Percentiles rank a stretch among this genome's conserved stretches.
Evolutionary conservation across 1,284 basidiomycete genomes (phyloP).

Genomic region (Cryptococcus floricola): DNA sequence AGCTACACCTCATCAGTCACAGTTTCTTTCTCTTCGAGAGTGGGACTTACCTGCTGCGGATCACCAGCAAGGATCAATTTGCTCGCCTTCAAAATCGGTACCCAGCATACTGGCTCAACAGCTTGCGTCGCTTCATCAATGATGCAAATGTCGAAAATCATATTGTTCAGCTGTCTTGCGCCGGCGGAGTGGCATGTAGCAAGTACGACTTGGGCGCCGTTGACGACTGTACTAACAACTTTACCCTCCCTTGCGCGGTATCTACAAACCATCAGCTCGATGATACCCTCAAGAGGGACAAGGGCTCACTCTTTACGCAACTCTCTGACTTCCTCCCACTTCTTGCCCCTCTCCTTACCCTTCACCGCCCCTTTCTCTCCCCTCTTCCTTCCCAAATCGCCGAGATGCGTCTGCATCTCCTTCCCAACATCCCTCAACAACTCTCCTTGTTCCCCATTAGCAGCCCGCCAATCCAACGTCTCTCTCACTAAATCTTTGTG

Average conservation of each 20-base stretch:
- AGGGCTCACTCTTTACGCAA: conserved; percentile 76
- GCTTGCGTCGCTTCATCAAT: conserved; percentile 97
- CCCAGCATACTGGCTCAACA: conserved; percentile 94
- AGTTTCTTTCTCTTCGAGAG: background rate
- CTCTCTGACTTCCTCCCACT: conserved; percentile 87
- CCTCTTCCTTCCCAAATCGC: conserved; percentile 69
- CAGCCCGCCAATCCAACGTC: conserved; percentile 84
- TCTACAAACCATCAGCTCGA: conserved; percentile 48
- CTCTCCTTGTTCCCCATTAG: conserved; percentile 69
- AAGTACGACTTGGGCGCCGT: conserved; percentile 76
- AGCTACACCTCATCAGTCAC: conserved; percentile 51
- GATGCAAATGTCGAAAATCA: conserved; percentile 82
- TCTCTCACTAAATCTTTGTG: conserved; percentile 69
- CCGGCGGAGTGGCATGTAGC: conserved; percentile 92
- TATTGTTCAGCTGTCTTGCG: conserved; percentile 67
- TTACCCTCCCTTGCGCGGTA: conserved; percentile 82
- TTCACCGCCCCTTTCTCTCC: conserved; percentile 61
- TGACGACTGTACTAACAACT: conserved; percentile 73
- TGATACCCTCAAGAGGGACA: background rate
- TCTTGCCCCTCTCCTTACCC: conserved; percentile 68
- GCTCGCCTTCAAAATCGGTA: conserved; percentile 79
- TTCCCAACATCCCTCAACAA: conserved; percentile 78
- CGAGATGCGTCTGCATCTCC: conserved; percentile 70
- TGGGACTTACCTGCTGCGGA: conserved; percentile 62
- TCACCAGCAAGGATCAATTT: conserved; percentile 87